These are phyloP conservation scores for Plectosphaerella sp. DNA, from an alignment of 2,329 filamentous ascomycete genomes.

Conservation along the genomic window DNA sequence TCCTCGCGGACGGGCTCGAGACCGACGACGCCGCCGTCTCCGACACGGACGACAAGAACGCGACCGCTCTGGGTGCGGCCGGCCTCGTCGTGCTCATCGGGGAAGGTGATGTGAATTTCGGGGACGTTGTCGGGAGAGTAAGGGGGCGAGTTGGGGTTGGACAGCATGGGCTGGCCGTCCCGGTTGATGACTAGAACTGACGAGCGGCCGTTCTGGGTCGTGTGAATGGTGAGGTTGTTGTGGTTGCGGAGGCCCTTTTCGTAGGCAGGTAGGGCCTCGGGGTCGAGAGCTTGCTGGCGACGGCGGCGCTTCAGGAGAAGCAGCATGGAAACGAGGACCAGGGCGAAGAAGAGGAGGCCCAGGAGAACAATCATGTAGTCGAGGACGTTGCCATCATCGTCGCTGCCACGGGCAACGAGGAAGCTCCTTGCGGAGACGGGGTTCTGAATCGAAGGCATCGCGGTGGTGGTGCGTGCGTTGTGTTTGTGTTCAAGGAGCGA, in stretches of 20 bases:
- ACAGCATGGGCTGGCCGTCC: conserved; percentile 70
- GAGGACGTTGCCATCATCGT: conserved; percentile 57
- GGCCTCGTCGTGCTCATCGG: conserved; percentile 83
- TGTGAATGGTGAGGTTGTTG: conserved; percentile 54
- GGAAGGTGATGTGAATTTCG: conserved; percentile 97
- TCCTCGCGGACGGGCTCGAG: conserved; percentile 81
- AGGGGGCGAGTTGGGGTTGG: conserved; percentile 70
- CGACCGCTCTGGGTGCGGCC: conserved; percentile 80
- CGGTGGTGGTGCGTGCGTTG: conserved; percentile 15
- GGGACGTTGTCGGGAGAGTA: conserved; percentile 79
- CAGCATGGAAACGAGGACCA: conserved; percentile 64
- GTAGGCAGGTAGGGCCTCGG: conserved; percentile 64
- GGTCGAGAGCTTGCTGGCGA: conserved; percentile 39
- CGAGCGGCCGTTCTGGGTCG: conserved; percentile 47
- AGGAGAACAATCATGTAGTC: conserved; percentile 77
- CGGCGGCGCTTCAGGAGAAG: conserved; percentile 67
- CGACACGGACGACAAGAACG: conserved; percentile 87
- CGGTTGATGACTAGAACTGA: conserved; percentile 76
- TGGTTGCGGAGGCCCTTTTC: conserved; percentile 53
- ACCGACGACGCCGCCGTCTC: conserved; percentile 78
- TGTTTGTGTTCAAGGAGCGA: background rate
- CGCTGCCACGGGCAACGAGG: conserved; percentile 30
- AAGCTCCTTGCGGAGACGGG: conserved; percentile 28
- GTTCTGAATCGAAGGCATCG: conserved; percentile 32
- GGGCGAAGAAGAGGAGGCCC: conserved; percentile 68